Evolutionary conservation across 371 early-diverging fungal genomes (phyloP), one percentile per base, ranked within the genome.

Genomic region (Dentiscutata heterogama): DNA sequence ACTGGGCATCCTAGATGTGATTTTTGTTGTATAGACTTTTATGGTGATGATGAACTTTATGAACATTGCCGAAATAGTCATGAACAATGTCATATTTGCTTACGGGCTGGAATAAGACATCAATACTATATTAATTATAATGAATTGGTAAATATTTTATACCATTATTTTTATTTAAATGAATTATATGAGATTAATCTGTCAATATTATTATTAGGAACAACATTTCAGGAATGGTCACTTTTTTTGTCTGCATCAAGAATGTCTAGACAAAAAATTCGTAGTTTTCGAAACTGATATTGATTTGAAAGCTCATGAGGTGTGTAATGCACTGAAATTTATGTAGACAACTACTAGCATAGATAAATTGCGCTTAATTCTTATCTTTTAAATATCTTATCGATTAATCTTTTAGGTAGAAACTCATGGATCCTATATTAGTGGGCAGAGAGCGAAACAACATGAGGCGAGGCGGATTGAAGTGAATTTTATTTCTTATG

Each of bases 11-110:
- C 98, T 1, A 88, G 91, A 71, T 99, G 99, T 86, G 92, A 91
- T 5, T 98, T 98, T 84, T 99, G 99, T 86, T 86, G 89, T 13
- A 90, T 82, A 29, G 87, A 88, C 63, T 99, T 95, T 82, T 98
- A 95, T 84, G 95, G 94, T 39, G 90, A 92, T 61, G 99, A 99
- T 84, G 97, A 96, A 85, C 87, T 99, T 29, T 97, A 90, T 86
- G 94, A 94, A 53, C 99, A 99, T 86, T 98, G 98, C 84, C 91
- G 95, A n/a, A 92, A 96, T 75, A 92, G 91, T 76, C 98, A 99
- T 87, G 98, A 99, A 85, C 94, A 96, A 85, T 99, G 99, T 81
- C 94, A 95, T 83, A 85, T 98, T 29, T 99, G 99, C 83, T 89
- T 92, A 13, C 86, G 94, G 72, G 83, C 82, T 60, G 95, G 95